Evolutionary conservation across 371 early-diverging fungal species (phyloP).

Genomic region (Apophysomyces trapeziformis): DNA sequence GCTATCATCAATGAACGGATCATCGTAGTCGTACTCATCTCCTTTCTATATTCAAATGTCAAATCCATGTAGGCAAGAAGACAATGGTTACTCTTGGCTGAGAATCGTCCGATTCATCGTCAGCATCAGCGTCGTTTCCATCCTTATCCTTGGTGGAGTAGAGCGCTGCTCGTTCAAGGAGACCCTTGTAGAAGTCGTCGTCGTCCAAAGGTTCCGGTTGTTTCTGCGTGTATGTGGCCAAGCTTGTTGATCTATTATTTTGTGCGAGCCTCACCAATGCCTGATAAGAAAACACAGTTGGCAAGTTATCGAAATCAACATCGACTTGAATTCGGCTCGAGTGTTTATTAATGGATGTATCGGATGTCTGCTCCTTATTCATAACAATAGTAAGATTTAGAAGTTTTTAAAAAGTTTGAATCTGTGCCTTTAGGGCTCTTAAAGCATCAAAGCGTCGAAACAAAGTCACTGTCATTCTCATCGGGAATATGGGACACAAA

Average conservation of each 20-base stretch:
- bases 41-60: slow-evolving; percentile 9
- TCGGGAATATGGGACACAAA: no score
- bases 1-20: slow-evolving; percentile 58
- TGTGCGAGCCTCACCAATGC: slow-evolving; percentile 16
- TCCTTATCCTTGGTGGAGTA: slow-evolving; percentile 19
- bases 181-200: slow-evolving; percentile 15
- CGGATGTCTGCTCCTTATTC: no score
- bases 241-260: not conserved
- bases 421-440: no score
- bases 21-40: slow-evolving; percentile 48
- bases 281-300: slow-evolving; percentile 25
- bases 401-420: no score
- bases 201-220: not conserved
- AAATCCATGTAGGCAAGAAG: not conserved
- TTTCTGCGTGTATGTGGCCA: not conserved
- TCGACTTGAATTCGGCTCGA: slow-evolving; percentile 14
- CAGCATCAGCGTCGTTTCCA: slow-evolving; percentile 21
- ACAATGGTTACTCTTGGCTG: not conserved
- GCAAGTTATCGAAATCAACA: slow-evolving; percentile 16
- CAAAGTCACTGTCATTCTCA: no score
- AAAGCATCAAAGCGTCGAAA: no score
- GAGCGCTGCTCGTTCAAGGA: slow-evolving; percentile 18
- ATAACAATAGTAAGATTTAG: no score
- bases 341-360: not conserved
- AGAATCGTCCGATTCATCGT: slow-evolving; percentile 9